Evolutionary conservation across 768 basidiomycete species (phyloP).

Genomic region (Suillus occidentalis): DNA sequence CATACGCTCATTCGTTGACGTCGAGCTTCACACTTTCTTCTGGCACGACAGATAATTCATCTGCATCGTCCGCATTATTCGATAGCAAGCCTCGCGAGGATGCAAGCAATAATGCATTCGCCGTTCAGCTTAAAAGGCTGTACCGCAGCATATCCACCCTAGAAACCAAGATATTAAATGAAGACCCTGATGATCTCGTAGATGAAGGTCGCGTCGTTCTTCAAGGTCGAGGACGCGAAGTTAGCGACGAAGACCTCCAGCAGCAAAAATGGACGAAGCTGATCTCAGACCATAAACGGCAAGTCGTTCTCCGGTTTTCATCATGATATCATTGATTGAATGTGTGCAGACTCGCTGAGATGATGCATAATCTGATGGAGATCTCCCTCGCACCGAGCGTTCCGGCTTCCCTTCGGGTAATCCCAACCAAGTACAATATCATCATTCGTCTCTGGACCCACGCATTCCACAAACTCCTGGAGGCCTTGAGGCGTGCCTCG

Average conservation of each 20-base stretch:
- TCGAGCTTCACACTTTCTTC: conserved; percentile 76
- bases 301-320: conserved; percentile 29
- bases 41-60: conserved; percentile 70
- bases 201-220: conserved; percentile 40
- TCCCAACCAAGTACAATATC: conserved; percentile 95
- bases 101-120: conserved; percentile 64
- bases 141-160: conserved; percentile 82
- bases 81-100: conserved; percentile 55
- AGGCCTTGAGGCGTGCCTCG: conserved; percentile 85
- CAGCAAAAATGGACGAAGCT: conserved; percentile 76
- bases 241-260: conserved; percentile 58
- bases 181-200: conserved; percentile 55
- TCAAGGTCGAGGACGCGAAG: conserved; percentile 32
- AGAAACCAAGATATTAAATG: conserved; percentile 70
- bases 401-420: conserved; percentile 84
- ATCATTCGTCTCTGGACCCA: conserved; percentile 91
- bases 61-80: conserved; percentile 68
- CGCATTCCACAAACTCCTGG: conserved; percentile 87
- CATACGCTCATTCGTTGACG: conserved; percentile 65
- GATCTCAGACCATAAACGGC: conserved; percentile 84
- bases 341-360: conserved; percentile 76
- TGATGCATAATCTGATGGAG: conserved; percentile 84
- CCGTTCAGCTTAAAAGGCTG: conserved; percentile 73
- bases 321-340: conserved; percentile 11
- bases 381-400: conserved; percentile 85